Base-by-base conservation (phyloP, 163 green algal species). In the Prototheca cutis region DNA sequence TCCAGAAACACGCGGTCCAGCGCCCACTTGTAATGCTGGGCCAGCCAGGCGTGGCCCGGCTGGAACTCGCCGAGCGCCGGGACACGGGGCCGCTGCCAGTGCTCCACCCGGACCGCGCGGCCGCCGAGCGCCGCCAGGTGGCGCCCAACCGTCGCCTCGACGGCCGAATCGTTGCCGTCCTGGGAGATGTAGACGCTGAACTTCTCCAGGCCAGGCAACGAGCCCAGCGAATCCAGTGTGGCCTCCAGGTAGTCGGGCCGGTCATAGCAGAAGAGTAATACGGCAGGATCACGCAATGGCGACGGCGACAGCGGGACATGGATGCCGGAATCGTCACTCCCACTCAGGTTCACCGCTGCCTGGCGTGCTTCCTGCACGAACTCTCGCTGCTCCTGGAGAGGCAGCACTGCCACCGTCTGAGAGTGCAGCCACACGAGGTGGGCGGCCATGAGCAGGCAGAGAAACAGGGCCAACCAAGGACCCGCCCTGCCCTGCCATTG, bases 151-250 rank as follows among this genome's bases (percentile, higher is more conserved):
- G 69, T 25, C 7, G 40, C 48, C 54, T 36, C 36, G n/a, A 77
- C 68, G 2, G 21, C 70, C 3, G 15, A 23, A 40, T 77, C 23
- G 25, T 52, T 61, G n/a, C 73, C 71, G 40, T 83, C 75, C 53
- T 83, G 75, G 31, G 60, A 74, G 18, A 83, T 58, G 58, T 66
- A 79, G 2, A 84, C 58, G 19, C 64, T 67, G 39, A 84, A 83
- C 27, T 52, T 47, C 30, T 68, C 49, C 10, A 36, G 39, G 2
- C 32, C 57, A 23, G 73, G 70, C 19, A 64, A 56, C 6, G 33
- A 17, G 17, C 74, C 39, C 31, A 81, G 48, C 4, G 63, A 74
- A 10, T 57, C 36, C 32, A 81, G 63, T 27, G 69, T 81, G 42
- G 59, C 25, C 48, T 80, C 71, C 25, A 87, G 55, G 57, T 87